phyloP scores from a whole-genome alignment of 2,329 filamentous ascomycete species.

The Phialemoniopsis sp. region DNA sequence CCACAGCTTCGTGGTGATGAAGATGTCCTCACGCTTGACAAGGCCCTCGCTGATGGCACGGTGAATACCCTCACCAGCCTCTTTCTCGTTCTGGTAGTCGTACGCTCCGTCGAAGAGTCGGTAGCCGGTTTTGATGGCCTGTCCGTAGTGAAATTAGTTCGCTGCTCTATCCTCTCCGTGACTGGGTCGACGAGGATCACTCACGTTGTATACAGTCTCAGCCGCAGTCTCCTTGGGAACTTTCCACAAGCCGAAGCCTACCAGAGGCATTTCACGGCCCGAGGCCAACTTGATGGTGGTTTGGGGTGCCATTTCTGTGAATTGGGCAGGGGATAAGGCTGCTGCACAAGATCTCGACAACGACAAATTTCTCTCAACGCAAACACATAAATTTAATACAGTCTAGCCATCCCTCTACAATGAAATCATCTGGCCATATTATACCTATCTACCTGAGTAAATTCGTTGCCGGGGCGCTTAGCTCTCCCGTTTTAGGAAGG shows the following conservation, averaged over 20 bases:
- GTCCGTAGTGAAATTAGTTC: slow-evolving; percentile 23
- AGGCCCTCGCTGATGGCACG: slow-evolving; percentile 51
- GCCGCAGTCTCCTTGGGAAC: slow-evolving; percentile 26
- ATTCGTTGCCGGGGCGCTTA: no score
- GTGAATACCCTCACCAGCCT: slow-evolving; percentile 61
- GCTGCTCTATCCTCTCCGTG: slow-evolving; percentile 19
- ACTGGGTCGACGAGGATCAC: background rate
- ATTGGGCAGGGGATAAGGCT: no score
- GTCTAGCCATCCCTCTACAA: no score
- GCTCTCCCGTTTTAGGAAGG: no score
- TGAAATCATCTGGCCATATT: background rate
- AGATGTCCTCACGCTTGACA: slow-evolving; percentile 60
- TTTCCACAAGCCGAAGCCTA: slow-evolving; percentile 37
- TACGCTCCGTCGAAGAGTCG: slow-evolving; percentile 48
- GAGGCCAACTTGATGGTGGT: no score
- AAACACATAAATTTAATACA: no score
- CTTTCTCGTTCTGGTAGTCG: slow-evolving; percentile 61
- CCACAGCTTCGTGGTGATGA: slow-evolving; percentile 53
- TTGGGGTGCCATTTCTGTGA: no score
- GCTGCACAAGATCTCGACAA: no score
- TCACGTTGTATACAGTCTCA: slow-evolving; percentile 53
- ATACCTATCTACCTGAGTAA: no score
- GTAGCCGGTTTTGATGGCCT: slow-evolving; percentile 47
- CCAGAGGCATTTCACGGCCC: slow-evolving; percentile 28
- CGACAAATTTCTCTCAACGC: no score